A percentile compares a stretch with the other conserved stretches of the same genome.
These are phyloP conservation scores for Fraxinus paxiana DNA, from an alignment of 305 asterid species.

Conservation along the genomic window DNA sequence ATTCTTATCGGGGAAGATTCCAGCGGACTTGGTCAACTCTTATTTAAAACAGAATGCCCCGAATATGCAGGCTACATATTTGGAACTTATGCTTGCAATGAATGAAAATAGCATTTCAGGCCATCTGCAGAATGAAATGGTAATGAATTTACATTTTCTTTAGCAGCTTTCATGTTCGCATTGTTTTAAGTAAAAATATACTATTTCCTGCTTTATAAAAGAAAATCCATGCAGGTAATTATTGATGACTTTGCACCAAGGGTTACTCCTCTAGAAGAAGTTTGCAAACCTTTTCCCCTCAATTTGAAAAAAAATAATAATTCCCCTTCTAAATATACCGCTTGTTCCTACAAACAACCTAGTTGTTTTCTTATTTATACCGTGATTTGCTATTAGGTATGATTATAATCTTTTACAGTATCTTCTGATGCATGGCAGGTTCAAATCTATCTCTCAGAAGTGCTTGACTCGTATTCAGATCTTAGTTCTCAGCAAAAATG, in stretches of 20 bases:
- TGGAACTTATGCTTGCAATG: slow-evolving; percentile 94
- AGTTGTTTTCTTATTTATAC: slow-evolving; percentile 3
- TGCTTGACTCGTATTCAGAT: slow-evolving; percentile 83
- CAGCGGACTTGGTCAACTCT: slow-evolving; percentile 88
- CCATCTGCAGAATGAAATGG: slow-evolving; percentile 98
- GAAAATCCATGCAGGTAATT: neutral
- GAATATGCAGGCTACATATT: slow-evolving; percentile 82
- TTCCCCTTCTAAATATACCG: slow-evolving; percentile 6
- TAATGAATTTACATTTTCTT: slow-evolving; percentile 34
- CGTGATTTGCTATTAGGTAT: slow-evolving; percentile 2
- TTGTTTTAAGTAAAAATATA: slow-evolving; percentile 7
- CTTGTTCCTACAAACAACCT: slow-evolving; percentile 11
- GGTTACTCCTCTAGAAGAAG: slow-evolving; percentile 8
- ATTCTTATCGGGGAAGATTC: slow-evolving; percentile 90
- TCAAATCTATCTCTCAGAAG: slow-evolving; percentile 94
- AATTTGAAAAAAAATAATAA: neutral
- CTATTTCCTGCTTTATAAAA: neutral
- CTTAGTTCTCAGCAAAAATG: slow-evolving; percentile 72
- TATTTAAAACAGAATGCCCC: slow-evolving; percentile 97
- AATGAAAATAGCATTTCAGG: slow-evolving; percentile 78
- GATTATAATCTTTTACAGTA: slow-evolving; percentile 12
- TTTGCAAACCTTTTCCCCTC: neutral
- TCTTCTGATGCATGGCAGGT: slow-evolving; percentile 46
- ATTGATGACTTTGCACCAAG: slow-evolving; percentile 8
- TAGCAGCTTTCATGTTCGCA: slow-evolving; percentile 11